Evolutionary conservation across 805 yeast species (phyloP), one percentile per base, ranked within the genome.

Genomic region (Lipomyces mesembrius): DNA sequence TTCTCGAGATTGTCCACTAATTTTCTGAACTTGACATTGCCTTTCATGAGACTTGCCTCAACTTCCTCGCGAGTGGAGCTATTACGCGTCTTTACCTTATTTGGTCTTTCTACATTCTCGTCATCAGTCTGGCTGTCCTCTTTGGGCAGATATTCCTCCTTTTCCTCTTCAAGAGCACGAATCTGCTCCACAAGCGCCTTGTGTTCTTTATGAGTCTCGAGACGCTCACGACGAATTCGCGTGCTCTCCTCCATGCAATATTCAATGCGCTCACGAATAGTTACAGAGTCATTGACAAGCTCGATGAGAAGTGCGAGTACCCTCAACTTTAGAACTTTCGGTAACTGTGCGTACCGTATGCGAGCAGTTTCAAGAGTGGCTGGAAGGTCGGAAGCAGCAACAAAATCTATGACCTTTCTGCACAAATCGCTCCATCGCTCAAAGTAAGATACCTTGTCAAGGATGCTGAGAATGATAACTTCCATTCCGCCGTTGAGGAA

Each of bases 401-500:
- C 76, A 1, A 76, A 73, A 49, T 81, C 82, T 62, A 84, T 84
- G 1, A 88, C 83, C 39, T 83, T 80, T 5, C 77, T 79, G 59
- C 89, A 86, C 25, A 82, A 81, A 0, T 79, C 78, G 32, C 79
- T 75, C 78, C 85, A 89, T 14, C 83, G 83, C 0, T 87, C 85
- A 52, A 87, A 81, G 70, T 87, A 82, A 57, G 86, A 86, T 17
- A 86, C 85, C 59, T 82, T 80, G 25, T 87, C 85, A 54, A 93
- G 81, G 2, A 92, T 81, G 39, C 97, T 97, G 59, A 92, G 76
- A 55, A 93, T 77, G 55, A 89, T 84, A 53, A 89, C 83, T 72
- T 91, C 88, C 97, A 98, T 94, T 63, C 86, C 87, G 3, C 97
- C 96, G 73, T 91, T 92, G 72, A 83, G 86, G 76, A 90, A 95